Conservation (phyloP, 192 early-diverging fungal genomes). For the Funneliformis mosseae region DNA sequence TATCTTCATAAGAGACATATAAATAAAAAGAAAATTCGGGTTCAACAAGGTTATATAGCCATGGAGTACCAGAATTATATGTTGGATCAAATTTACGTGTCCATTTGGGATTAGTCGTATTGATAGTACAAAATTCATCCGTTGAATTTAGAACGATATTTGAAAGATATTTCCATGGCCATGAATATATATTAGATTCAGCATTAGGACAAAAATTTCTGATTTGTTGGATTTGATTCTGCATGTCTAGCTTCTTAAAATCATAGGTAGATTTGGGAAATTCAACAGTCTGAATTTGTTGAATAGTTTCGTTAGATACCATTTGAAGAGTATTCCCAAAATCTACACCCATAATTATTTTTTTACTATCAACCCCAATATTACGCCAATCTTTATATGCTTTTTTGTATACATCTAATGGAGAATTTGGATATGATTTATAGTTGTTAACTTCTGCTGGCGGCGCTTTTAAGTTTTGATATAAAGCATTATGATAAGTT, state of each 20-base stretch:
- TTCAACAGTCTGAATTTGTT: conserved; percentile 33
- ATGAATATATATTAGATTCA: conserved; percentile 57
- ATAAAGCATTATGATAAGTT: not conserved
- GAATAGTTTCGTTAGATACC: conserved; percentile 15
- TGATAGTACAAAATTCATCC: conserved; percentile 37
- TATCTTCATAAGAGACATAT: conserved; percentile 81
- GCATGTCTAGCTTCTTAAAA: conserved; percentile 44
- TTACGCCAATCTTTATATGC: conserved; percentile 59
- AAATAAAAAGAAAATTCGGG: conserved; percentile 58
- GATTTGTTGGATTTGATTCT: conserved; percentile 59
- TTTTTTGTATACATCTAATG: conserved; percentile 37
- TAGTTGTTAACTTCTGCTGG: too few relatives aligned
- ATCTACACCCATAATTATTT: conserved; percentile 62
- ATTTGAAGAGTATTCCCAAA: conserved; percentile 62
- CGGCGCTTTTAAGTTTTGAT: not conserved
- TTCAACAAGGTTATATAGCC: conserved; percentile 66
- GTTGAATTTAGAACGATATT: conserved; percentile 46
- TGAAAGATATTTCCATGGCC: conserved; percentile 68
- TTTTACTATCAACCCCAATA: conserved; percentile 58
- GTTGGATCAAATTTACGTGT: conserved; percentile 59
- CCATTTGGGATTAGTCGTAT: conserved; percentile 52
- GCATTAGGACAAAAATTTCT: conserved; percentile 44
- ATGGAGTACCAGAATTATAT: conserved; percentile 62
- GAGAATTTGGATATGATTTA: not conserved
- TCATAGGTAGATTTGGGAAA: conserved; percentile 35